Base-by-base conservation (phyloP, 306 rosid species). In the Benincasa hispida region DNA sequence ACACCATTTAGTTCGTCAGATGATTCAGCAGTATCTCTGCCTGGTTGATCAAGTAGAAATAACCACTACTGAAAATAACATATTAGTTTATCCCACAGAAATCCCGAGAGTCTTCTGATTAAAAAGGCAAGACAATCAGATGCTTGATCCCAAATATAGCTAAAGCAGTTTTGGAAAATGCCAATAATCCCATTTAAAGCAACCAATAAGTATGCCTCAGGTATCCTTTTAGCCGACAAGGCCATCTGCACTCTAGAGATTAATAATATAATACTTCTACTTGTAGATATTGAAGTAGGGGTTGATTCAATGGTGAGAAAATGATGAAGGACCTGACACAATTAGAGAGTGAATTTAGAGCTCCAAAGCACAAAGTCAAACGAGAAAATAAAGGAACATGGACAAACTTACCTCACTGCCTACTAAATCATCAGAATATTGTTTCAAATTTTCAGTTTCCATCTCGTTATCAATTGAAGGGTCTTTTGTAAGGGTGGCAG, bases 111-210 rank as follows among this genome's bases (percentile, higher is more conserved):
- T 70, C 77, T 79, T 84, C 88, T 84, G 63, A 91, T 45, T 84
- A 91, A 81, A 76, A 88, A 89, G 57, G 92, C 86, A 76, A 91
- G 88, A 82, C 98, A 93, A 78, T 91, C 96, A 56, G 87, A 84
- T 57, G 85, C 87, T 74, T 96, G 92, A 84, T 66, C 75, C 97
- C 97, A 91, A 81, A 91, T 77, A 76, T 77, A 17, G 80, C 87
- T 90, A 85, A 94, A 94, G 27, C 94, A 90, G 80, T 86, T 90
- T 66, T 87, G 87, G 86, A 91, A 88, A 75, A 90, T 77, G 68
- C 97, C 96, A 72, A 94, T 70, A 77, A 91, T 78, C 79, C 88
- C 91, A 66, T 83, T 90, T 82, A 93, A 70, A 80, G 89, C 88
- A 83, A 90, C 84, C 72, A 89, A 87, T 74, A 84, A 81, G 84